phyloP scores from a whole-genome alignment of 192 early-diverging fungal species.

The Backusella westeae region DNA sequence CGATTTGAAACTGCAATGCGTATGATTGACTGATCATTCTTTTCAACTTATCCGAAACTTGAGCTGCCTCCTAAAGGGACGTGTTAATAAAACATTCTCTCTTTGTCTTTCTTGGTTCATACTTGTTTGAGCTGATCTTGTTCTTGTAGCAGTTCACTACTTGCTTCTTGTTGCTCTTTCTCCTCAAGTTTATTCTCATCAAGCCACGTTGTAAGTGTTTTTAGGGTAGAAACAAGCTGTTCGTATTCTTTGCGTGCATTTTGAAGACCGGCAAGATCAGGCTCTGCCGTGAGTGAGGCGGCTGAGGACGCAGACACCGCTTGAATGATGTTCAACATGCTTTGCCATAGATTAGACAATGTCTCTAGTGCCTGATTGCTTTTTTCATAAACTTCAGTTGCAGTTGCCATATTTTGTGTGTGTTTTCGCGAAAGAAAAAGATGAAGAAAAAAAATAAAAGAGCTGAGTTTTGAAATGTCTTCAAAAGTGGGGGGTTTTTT shows the following conservation, averaged over 20 bases:
- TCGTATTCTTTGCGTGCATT: slow-evolving; percentile 24
- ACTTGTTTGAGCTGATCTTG: slow-evolving; percentile 11
- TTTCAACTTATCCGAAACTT: slow-evolving; percentile 14
- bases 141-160: background rate
- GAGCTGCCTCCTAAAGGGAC: background rate
- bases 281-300: slow-evolving; percentile 16
- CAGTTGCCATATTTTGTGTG: background rate
- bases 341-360: slow-evolving; percentile 22
- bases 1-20: slow-evolving; percentile 31
- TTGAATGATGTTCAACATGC: slow-evolving; percentile 20
- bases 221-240: background rate
- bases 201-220: background rate
- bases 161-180: background rate
- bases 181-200: background rate
- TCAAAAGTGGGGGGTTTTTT: too few species aligned
- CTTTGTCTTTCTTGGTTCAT: background rate
- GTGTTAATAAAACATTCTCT: background rate
- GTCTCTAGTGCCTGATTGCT: slow-evolving; percentile 16
- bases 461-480: too few species aligned
- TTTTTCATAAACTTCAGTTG: slow-evolving; percentile 9
- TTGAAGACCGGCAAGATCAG: slow-evolving; percentile 17
- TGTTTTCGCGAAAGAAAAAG: too few species aligned
- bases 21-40: slow-evolving; percentile 23
- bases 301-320: slow-evolving; percentile 4
- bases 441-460: too few species aligned